Conservation (phyloP, 306 rosid species). For the Quercus cerris region DNA sequence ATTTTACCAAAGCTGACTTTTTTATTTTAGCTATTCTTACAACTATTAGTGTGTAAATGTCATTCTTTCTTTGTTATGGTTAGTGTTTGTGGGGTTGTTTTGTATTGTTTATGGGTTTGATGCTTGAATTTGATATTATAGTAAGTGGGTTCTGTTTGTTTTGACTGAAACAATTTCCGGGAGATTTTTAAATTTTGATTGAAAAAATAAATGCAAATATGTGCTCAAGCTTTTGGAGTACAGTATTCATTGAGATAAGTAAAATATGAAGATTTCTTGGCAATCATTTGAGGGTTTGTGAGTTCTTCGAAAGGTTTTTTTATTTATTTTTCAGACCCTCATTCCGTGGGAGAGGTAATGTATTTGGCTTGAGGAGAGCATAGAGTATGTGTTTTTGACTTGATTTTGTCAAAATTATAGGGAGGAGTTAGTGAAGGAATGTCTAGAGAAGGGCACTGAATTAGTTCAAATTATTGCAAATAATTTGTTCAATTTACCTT, state of each 20-base stretch:
- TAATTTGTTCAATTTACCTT: conserved; percentile 60
- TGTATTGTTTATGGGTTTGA: no score
- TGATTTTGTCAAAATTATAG: conserved; percentile 23
- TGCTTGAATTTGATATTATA: no score
- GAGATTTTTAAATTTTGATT: background rate
- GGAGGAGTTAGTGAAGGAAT: conserved; percentile 56
- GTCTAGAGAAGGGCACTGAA: conserved; percentile 66
- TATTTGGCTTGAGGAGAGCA: background rate
- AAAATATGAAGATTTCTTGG: background rate
- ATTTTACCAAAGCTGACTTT: no score
- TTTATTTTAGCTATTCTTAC: no score
- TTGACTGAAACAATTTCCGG: background rate
- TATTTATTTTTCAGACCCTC: background rate
- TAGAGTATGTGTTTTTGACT: background rate
- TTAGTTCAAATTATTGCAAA: conserved; percentile 76
- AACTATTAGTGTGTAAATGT: no score
- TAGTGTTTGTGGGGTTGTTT: no score
- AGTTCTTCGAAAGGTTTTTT: background rate
- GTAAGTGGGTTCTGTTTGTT: background rate
- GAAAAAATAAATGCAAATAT: background rate
- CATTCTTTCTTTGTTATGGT: no score
- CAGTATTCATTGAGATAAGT: background rate
- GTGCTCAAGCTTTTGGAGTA: background rate
- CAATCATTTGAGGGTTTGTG: background rate
- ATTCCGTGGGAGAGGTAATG: background rate